These are phyloP conservation scores for Paraphaeosphaeria sporulosa DNA, from an alignment of 2,329 filamentous ascomycete genomes.

Conservation along the genomic window DNA sequence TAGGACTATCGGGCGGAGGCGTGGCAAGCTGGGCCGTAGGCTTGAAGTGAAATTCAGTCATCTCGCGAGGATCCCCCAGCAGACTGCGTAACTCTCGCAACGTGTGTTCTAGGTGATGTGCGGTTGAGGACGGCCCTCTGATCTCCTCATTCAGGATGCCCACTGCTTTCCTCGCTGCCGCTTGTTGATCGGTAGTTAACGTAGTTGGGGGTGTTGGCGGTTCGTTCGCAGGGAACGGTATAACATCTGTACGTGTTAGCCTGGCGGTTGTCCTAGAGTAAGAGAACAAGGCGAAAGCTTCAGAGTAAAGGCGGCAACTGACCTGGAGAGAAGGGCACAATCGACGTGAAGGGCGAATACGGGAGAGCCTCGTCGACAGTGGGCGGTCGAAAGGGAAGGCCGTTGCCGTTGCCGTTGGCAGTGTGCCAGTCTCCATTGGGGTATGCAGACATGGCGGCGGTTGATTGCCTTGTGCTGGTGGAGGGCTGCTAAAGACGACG, in stretches of 20 bases:
- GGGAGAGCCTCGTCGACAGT: constrained; percentile 77
- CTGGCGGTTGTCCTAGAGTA: constrained; percentile 18
- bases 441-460: constrained; percentile 33
- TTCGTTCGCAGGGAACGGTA: constrained; percentile 54
- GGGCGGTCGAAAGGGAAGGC: constrained; percentile 50
- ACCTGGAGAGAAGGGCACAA: constrained; percentile 81
- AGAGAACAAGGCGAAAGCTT: constrained; percentile 23
- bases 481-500: constrained; percentile 7
- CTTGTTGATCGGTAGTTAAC: constrained; percentile 54
- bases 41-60: constrained; percentile 65
- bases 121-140: constrained; percentile 63
- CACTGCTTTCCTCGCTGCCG: constrained; percentile 61
- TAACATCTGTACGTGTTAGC: constrained; percentile 51
- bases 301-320: constrained; percentile 39
- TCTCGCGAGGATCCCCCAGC: constrained; percentile 69
- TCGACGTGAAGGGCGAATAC: constrained; percentile 82
- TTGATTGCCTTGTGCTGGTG: constrained; percentile 16
- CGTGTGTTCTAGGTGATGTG: constrained; percentile 73
- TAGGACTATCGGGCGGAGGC: constrained; percentile 39
- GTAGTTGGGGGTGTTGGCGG: constrained; percentile 50
- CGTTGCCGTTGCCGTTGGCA: constrained; percentile 41
- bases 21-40: constrained; percentile 39
- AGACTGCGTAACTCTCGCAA: constrained; percentile 78
- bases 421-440: constrained; percentile 41
- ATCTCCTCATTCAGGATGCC: constrained; percentile 77